Evolutionary conservation across 305 asterid species (phyloP), one percentile per base, ranked within the genome.

Genomic region (Solanum hybrid): DNA sequence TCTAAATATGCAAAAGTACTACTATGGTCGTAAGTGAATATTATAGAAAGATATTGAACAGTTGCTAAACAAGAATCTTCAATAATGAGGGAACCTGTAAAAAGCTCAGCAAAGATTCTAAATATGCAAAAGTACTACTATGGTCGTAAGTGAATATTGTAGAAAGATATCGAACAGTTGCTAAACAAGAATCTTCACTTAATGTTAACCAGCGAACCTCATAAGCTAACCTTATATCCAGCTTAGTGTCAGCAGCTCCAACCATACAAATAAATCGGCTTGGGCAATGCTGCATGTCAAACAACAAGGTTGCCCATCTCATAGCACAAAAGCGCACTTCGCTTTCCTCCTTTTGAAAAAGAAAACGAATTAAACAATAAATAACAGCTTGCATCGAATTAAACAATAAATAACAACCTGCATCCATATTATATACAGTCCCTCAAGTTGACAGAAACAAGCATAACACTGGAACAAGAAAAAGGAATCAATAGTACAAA

Each of bases 261-360:
- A 96, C 94, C 98, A 97, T 95, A 90, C 99, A 97, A 89, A 97
- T 94, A 93, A 93, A 96, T 93, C 99, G 93, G 93, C 99, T 96
- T 51, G 99, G 98, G 92, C 98, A 97, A 92, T 97, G 99, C 92
- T 92, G 96, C 94, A 94, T 91, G 90, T 93, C 97, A 90, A 96
- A 97, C 90, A 97, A 93, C 86, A 96, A 92, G 27, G 97, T 95
- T 16, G 98, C 99, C 99, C 99, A 96, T 93, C 99, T 94, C 92
- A 96, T 93, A 87, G 98, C 98, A 94, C 99, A 97, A 92, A 96
- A 97, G 85, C 99, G 99, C 87, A 97, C 99, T 94, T 97, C 99
- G 90, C 97, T 93, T 97, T 96, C 98, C 93, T 96, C 99, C 99
- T 97, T 82, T 90, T 78, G 87, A 91, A 93, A 89, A 73, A 85